These are phyloP conservation scores for Nicotiana sylvestris DNA, from an alignment of 257 asterid species.

Conservation along the genomic window DNA sequence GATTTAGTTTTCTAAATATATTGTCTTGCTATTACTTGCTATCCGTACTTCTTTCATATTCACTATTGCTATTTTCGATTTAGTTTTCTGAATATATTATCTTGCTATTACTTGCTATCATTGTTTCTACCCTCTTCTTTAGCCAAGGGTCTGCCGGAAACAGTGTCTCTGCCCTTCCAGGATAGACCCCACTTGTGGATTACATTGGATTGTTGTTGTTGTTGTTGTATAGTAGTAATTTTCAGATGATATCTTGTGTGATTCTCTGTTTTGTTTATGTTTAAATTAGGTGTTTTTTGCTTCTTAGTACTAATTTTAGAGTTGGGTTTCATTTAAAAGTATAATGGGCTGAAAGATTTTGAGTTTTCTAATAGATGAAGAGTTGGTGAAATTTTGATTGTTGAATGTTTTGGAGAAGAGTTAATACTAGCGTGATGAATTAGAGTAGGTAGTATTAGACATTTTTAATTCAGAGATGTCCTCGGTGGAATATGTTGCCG, in stretches of 20 bases:
- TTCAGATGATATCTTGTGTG: not conserved
- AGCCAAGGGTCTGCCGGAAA: too few relatives aligned
- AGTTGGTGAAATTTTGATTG: not conserved
- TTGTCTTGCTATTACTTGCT: too few relatives aligned
- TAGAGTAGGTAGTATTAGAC: not conserved
- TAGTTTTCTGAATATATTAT: too few relatives aligned
- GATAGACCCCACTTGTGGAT: too few relatives aligned
- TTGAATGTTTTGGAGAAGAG: not conserved
- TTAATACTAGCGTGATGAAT: not conserved
- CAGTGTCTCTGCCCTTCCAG: too few relatives aligned
- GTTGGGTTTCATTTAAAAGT: not conserved
- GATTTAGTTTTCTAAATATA: not conserved
- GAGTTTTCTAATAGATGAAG: not conserved
- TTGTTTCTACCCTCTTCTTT: too few relatives aligned
- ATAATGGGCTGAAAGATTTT: not conserved
- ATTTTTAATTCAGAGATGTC: not conserved
- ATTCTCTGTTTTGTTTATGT: not conserved
- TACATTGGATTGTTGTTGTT: too few relatives aligned
- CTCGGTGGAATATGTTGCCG: not conserved
- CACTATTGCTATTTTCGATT: too few relatives aligned
- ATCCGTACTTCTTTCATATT: too few relatives aligned
- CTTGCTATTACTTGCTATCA: too few relatives aligned
- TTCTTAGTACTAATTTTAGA: not conserved
- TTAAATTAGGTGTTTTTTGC: not conserved
- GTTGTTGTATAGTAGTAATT: not conserved